These are phyloP conservation scores for Cymodocea nodosa DNA, from an alignment of 116 monocot species.

Conservation along the genomic window DNA sequence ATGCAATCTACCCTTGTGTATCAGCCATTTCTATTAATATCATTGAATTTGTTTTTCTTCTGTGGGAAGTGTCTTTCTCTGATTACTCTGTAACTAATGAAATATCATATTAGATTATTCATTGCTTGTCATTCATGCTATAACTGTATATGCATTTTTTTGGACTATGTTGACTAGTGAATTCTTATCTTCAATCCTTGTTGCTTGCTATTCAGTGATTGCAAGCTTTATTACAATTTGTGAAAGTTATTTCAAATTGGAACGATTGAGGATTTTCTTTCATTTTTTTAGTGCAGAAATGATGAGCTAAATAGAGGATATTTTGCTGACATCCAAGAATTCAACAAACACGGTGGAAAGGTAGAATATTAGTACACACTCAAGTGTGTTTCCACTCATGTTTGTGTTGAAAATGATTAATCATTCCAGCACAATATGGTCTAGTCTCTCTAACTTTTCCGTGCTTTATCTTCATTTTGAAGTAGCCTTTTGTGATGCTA, in stretches of 20 bases:
- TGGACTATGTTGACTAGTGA: too few relatives aligned
- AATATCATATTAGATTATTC: too few relatives aligned
- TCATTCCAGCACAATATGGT: not conserved
- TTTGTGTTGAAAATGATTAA: not conserved
- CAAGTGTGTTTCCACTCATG: not conserved
- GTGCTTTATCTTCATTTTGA: not conserved
- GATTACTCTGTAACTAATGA: too few relatives aligned
- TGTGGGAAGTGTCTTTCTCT: too few relatives aligned
- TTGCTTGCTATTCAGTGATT: not conserved
- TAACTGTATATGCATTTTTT: too few relatives aligned
- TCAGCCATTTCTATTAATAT: too few relatives aligned
- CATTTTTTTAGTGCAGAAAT: conserved; percentile 45
- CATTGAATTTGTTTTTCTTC: too few relatives aligned
- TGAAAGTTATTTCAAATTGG: not conserved
- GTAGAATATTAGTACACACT: conserved; percentile 21
- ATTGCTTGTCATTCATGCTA: too few relatives aligned
- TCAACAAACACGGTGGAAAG: conserved; percentile 78
- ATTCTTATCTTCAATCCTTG: not conserved
- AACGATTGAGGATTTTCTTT: conserved; percentile 8
- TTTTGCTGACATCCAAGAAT: conserved; percentile 80
- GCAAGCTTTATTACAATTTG: not conserved
- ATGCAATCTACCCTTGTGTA: too few relatives aligned
- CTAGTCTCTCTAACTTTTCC: not conserved
- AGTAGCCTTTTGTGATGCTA: not conserved
- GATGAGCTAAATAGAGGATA: conserved; percentile 89